Evolutionary conservation across 768 basidiomycete species (phyloP), one percentile per base, ranked within the genome.

Genomic region (Sarcomyxa edulis): DNA sequence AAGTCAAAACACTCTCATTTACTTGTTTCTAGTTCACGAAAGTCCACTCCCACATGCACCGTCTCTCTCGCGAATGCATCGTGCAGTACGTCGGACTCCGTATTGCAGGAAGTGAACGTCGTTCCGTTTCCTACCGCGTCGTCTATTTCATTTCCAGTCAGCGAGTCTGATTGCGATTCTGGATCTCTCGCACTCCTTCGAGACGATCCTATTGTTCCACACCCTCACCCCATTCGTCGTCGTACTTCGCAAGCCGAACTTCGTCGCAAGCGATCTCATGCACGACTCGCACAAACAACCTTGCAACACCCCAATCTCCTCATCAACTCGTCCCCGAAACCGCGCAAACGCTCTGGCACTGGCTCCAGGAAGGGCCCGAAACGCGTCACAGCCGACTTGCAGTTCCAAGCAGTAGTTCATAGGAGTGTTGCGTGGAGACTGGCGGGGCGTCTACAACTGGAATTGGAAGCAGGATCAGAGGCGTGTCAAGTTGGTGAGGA

Each of bases 261-360:
- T 16, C 44, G 34, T 12, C 44, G 39, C 22, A 39, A 39, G 20
- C 44, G 44, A n/a, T 45, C 44, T 12, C 25, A 31, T 12, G 44
- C 44, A 14, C 40, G 44, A 6, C 35, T 45, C 18, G 22, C 44
- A 19, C 44, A 45, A 30, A 40, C 39, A 20, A 22, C 44, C 32
- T 12, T 25, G 19, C 30, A 30, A n/a, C 19, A 30, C 22, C 31
- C 26, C 38, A 6, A 25, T 20, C 22, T 39, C 29, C 6, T 32
- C 38, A 6, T 23, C 38, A 16, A 22, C 33, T 36, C 24, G 32
- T 18, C 28, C 39, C 19, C 39, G 39, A 28, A 39, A 39, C 25
- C 39, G 44, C 32, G 32, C 44, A 12, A 22, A 29, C 19, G 18
- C 26, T 16, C 23, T 11, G 37, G 32, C 11, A 30, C 27, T 4